Percentiles rank a stretch among this genome's conserved stretches.
Evolutionary conservation across 2,329 filamentous ascomycete genomes (phyloP).

Genomic region (Pezizomycotina sp.): DNA sequence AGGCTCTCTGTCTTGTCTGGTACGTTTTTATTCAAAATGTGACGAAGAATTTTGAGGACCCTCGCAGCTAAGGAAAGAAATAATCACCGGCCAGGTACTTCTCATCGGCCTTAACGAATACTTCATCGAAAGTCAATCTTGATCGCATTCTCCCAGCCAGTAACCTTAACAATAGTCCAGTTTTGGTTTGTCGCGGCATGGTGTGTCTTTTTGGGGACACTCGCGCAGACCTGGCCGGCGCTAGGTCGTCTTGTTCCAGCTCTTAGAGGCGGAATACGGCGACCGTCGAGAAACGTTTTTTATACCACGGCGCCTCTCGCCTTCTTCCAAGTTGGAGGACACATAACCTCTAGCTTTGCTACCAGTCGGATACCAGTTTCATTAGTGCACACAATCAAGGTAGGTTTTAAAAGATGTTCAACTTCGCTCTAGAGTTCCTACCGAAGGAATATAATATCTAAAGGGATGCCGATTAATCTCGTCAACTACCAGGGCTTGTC

Average conservation of each 20-base stretch:
- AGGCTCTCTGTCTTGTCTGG: constrained; percentile 18
- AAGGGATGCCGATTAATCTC: constrained; percentile 1
- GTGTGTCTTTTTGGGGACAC: constrained; percentile 63
- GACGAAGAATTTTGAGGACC: not conserved
- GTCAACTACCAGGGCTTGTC: constrained; percentile 47
- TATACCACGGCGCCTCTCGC: constrained; percentile 79
- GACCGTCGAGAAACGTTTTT: constrained; percentile 66
- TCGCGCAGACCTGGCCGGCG: constrained; percentile 54
- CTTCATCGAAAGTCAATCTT: constrained; percentile 95
- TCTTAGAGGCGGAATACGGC: constrained; percentile 66
- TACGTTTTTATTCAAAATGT: constrained; percentile 4
- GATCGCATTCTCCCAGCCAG: constrained; percentile 91
- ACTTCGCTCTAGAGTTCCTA: no score
- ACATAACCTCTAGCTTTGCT: constrained; percentile 83
- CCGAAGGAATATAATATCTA: not conserved
- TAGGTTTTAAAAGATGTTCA: constrained; percentile 1
- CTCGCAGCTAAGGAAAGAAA: not conserved
- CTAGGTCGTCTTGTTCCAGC: constrained; percentile 58
- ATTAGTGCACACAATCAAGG: constrained; percentile 91
- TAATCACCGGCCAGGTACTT: constrained; percentile 47
- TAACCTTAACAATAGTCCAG: constrained; percentile 87
- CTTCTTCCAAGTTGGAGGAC: constrained; percentile 80
- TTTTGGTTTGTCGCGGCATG: constrained; percentile 83
- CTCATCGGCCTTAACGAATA: constrained; percentile 90
- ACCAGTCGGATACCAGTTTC: constrained; percentile 92